Percentiles rank a stretch among this genome's conserved stretches.
Evolutionary conservation across 345 rosid genomes (phyloP).

Genomic region (Pugionium dolabratum): DNA sequence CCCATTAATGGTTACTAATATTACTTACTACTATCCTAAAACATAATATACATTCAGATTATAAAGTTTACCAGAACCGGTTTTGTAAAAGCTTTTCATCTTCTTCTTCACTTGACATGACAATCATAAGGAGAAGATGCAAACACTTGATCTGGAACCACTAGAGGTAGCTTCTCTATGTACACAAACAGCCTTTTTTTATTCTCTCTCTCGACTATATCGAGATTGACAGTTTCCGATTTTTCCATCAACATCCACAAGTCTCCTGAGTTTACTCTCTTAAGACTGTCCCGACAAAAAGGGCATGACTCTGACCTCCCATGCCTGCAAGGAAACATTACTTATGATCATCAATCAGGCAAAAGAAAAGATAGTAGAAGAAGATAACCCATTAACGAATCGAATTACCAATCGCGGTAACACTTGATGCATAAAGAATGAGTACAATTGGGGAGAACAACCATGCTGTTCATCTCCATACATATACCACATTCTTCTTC

Average conservation of each 20-base stretch:
- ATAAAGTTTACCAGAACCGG: conserved; percentile 29
- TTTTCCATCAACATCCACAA: conserved; percentile 68
- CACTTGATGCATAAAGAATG: conserved; percentile 77
- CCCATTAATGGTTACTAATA: conserved; percentile 34
- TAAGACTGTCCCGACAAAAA: conserved; percentile 75
- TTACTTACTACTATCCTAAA: conserved; percentile 37
- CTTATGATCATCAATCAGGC: not conserved
- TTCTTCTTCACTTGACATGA: conserved; percentile 44
- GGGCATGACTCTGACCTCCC: conserved; percentile 81
- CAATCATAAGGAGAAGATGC: conserved; percentile 51
- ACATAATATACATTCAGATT: conserved; percentile 35
- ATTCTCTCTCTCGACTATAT: conserved; percentile 50
- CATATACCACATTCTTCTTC: conserved; percentile 89
- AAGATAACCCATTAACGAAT: not conserved
- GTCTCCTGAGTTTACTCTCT: conserved; percentile 63
- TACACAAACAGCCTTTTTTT: conserved; percentile 62
- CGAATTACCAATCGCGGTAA: conserved; percentile 62
- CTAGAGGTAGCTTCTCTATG: conserved; percentile 69
- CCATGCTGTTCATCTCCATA: conserved; percentile 64
- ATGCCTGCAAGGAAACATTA: conserved; percentile 49
- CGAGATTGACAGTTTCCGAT: conserved; percentile 51
- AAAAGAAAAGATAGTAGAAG: not conserved
- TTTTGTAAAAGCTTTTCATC: conserved; percentile 6
- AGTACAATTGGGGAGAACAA: conserved; percentile 72
- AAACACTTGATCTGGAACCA: conserved; percentile 55